Evolutionary conservation across 192 early-diverging fungal species (phyloP), one percentile per base, ranked within the genome.

Genomic region (Linnemannia elongata): DNA sequence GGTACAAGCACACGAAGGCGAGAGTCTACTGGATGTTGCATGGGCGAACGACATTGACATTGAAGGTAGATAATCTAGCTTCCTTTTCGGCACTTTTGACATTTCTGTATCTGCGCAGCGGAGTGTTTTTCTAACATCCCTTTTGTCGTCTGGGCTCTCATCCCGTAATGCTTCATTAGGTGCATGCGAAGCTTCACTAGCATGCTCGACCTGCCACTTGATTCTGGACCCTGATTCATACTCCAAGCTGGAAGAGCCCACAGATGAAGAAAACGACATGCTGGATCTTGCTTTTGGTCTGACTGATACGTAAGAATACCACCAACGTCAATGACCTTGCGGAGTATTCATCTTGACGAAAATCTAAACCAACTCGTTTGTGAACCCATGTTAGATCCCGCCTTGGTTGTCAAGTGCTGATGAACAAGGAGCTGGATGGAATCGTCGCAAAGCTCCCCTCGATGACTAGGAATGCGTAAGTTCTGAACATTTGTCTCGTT

Each of bases 221-320:
- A 96, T 99, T 44, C 89, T 97, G 76, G 95, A 96, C 2, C 91
- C 91, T 57, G 90, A 95, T 38, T 93, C 94, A 72, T 99, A 93
- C 86, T 93, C 95, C 18, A 94, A 92, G 75, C 89, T 99, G 78
- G 96, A 95, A 24, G 97, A 98, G 88, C 97, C 98, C 1, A 93
- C 94, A 2, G 98, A 99, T 88, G 98, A 99, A 87, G 98, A 99
- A 76, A 98, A 98, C 87, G 98, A 99, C 84, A 98, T 99, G 97
- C 89, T 99, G 69, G 98, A 99, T 90, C 86, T 99, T 82, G 97
- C 97, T 22, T 99, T 98, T 91, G 97, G 96, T 12, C 90, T 98
- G 77, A 98, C 97, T 7, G 97, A 98, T 69, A 99, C 97, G 92
- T 98, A 89, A 82, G 94, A 82, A 55, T 9, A 45, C 45, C 7